phyloP scores from a whole-genome alignment of 805 yeast species.

The Tetrapisispora namnaoensis region DNA sequence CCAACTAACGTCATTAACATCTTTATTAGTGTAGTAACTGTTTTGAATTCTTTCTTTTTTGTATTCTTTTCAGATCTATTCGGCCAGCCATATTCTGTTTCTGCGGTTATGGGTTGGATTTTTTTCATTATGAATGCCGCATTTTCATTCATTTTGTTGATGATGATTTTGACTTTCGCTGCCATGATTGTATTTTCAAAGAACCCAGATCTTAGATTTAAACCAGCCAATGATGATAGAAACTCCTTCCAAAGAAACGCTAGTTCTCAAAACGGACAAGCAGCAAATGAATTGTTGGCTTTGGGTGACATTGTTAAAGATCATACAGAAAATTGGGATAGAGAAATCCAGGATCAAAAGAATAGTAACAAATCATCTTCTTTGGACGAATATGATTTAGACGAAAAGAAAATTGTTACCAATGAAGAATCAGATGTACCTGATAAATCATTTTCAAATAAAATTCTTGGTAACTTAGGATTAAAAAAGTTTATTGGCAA shows the following conservation, averaged over 20 bases:
- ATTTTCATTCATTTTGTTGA: conserved; percentile 62
- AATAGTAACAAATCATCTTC: conserved; percentile 3
- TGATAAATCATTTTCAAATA: conserved; percentile 16
- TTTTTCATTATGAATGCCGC: conserved; percentile 87
- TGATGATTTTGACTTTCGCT: conserved; percentile 60
- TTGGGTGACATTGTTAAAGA: conserved; percentile 3
- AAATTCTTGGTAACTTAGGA: conserved; percentile 14
- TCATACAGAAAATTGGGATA: conserved; percentile 55
- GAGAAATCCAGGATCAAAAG: conserved; percentile 35
- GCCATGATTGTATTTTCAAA: conserved; percentile 56
- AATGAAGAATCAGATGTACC: conserved; percentile 8
- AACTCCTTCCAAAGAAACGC: conserved; percentile 61
- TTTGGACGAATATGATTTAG: conserved; percentile 4
- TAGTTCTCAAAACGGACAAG: not conserved
- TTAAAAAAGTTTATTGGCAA: conserved; percentile 7
- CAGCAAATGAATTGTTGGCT: conserved; percentile 1
- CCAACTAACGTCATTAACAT: conserved; percentile 74
- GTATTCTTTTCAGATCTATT: conserved; percentile 77
- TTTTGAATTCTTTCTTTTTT: conserved; percentile 75
- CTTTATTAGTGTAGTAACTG: conserved; percentile 58
- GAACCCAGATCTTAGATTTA: conserved; percentile 82
- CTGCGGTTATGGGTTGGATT: conserved; percentile 85
- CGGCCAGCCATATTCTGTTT: conserved; percentile 68
- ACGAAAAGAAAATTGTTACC: conserved; percentile 9
- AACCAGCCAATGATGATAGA: conserved; percentile 87